Percentiles rank a stretch among this genome's conserved stretches.
phyloP scores from a whole-genome alignment of 306 rosid genomes.

The Cotoneaster glaucophyllus region DNA sequence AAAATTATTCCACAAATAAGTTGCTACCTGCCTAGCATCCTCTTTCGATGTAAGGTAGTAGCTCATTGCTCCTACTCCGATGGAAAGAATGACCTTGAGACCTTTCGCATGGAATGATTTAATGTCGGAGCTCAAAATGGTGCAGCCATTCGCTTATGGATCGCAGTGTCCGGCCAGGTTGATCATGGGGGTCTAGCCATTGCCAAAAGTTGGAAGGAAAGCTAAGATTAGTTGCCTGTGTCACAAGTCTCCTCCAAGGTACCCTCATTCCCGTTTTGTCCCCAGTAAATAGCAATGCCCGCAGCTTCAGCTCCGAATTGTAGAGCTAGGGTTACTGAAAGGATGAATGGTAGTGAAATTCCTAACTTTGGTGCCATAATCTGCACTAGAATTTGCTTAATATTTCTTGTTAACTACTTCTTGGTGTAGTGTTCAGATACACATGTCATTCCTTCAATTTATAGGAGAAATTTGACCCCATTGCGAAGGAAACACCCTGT shows the following conservation, averaged over 20 bases:
- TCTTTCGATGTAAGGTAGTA: constrained; percentile 36
- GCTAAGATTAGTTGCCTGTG: constrained; percentile 42
- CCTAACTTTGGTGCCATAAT: constrained; percentile 20
- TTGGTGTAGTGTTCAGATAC: not conserved
- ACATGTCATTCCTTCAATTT: not conserved
- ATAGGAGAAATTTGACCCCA: not conserved
- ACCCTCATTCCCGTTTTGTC: constrained; percentile 43
- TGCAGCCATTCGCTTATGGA: constrained; percentile 35
- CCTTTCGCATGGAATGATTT: constrained; percentile 39
- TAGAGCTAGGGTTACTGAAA: constrained; percentile 3
- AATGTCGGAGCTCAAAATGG: constrained; percentile 29
- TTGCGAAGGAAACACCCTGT: not conserved
- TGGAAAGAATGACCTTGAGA: constrained; percentile 46
- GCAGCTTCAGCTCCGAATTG: constrained; percentile 10
- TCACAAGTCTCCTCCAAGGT: constrained; percentile 45
- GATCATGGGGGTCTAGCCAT: constrained; percentile 36
- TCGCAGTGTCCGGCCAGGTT: constrained; percentile 49
- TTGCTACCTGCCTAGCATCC: constrained; percentile 45
- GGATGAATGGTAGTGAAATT: constrained; percentile 14
- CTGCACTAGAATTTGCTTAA: not conserved
- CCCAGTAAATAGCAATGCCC: constrained; percentile 44
- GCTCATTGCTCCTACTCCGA: constrained; percentile 51
- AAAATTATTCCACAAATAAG: constrained; percentile 53
- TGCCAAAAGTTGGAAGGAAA: constrained; percentile 43
- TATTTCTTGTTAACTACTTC: not conserved